Percentiles rank a stretch among this genome's conserved stretches.
Conservation (phyloP, 345 rosid species). For the Eucalyptus tenuipes region DNA sequence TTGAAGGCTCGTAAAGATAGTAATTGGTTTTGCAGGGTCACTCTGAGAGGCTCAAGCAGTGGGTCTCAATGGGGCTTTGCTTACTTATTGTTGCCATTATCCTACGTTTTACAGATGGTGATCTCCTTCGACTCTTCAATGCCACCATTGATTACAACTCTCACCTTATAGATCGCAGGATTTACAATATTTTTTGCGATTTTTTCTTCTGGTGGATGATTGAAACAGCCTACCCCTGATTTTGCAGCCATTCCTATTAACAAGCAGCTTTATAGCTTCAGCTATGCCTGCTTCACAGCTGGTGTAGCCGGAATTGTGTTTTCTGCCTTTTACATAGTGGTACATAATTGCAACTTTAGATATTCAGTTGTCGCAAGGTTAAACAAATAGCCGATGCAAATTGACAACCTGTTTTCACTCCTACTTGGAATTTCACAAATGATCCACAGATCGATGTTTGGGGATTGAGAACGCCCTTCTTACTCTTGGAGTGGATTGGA, state of each 20-base stretch:
- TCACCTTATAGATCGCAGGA: neutral
- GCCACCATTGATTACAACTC: neutral
- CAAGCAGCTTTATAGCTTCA: slow-evolving; percentile 58
- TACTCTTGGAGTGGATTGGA: slow-evolving; percentile 64
- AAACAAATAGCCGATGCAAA: neutral
- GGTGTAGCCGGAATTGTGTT: slow-evolving; percentile 55
- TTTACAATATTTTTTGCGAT: neutral
- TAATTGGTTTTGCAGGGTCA: slow-evolving; percentile 22
- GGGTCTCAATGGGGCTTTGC: slow-evolving; percentile 32
- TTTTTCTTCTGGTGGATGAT: neutral
- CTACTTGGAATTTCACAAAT: neutral
- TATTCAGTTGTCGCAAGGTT: neutral
- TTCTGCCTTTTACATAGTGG: slow-evolving; percentile 47
- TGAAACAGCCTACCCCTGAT: neutral
- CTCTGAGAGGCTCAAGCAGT: slow-evolving; percentile 54
- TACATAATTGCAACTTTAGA: neutral
- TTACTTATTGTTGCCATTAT: slow-evolving; percentile 26
- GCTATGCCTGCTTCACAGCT: slow-evolving; percentile 54
- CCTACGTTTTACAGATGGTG: slow-evolving; percentile 54
- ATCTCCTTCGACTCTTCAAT: neutral
- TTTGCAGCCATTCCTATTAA: slow-evolving; percentile 61
- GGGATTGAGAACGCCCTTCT: slow-evolving; percentile 38
- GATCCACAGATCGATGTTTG: slow-evolving; percentile 40
- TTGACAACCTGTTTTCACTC: neutral
- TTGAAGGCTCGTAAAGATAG: neutral